Evolutionary conservation across 352 stramenopile genomes (phyloP), one percentile per base, ranked within the genome.

Genomic region (Aphanomyces astaci): DNA sequence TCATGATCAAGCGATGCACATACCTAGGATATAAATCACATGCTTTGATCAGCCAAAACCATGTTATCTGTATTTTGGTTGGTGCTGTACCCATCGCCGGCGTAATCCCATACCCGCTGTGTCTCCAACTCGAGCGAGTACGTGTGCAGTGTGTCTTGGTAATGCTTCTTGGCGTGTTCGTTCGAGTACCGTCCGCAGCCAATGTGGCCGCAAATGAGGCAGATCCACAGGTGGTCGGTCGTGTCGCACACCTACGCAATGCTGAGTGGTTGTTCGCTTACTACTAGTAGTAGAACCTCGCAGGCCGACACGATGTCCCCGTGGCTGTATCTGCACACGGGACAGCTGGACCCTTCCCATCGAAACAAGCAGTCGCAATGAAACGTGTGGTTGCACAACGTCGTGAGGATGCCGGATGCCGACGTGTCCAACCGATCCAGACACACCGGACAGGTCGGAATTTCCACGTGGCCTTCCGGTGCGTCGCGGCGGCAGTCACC

Each of bases 351-450:
- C 62, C 96, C 95, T 80, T 98, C 84, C 87, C 94, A 98, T 57
- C 89, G 88, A 66, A 94, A 89, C 1, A 98, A 75, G 74, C 96
- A 99, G 69, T 98, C 89, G 60, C 95, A 96, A 79, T 99, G 96
- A 74, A 99, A 99, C 22, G 90, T 97, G 78, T 99, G 96, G 75
- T 99, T 98, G 77, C 96, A 99, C 52, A 98, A 82, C 27, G 96
- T 99, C 31, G 95, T 98, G 25, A 99, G 78, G 70, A 98, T 96
- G 2, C 87, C 85, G 0, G 86, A 95, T 4, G 81, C 86, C 15
- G 86, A 90, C 32, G 82, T 80, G 45, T 96, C 89, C 55, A 97
- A 68, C 9, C 84, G 77, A 63, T 98, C 92, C 30, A 98, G 76
- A 79, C 92, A 98, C 57, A 98, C 92, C 1, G 90, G 88, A 71